Evolutionary conservation across 768 basidiomycete species (phyloP).

Genomic region (Cytidiella melzeri): DNA sequence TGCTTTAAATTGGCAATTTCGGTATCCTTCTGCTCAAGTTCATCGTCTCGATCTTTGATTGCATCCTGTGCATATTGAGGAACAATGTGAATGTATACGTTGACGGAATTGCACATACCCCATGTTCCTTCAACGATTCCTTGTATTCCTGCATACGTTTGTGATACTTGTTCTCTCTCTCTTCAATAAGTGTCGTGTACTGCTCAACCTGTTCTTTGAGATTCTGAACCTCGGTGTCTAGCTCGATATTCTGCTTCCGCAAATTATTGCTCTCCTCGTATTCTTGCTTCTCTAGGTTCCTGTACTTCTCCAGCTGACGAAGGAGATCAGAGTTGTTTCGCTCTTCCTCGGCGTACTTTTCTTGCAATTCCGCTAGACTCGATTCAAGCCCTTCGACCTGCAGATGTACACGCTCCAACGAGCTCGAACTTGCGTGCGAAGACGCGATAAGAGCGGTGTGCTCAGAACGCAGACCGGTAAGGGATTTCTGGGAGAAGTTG

Average conservation of each 20-base stretch:
- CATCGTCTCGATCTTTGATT: constrained; percentile 36
- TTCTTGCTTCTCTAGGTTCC: constrained; percentile 58
- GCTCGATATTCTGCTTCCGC: constrained; percentile 47
- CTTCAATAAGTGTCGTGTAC: constrained; percentile 20
- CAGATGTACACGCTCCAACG: constrained; percentile 51
- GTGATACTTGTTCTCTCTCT: constrained; percentile 28
- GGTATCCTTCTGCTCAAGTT: constrained; percentile 21
- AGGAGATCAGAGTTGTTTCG: constrained; percentile 49
- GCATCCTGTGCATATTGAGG: constrained; percentile 20
- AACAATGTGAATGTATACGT: background rate
- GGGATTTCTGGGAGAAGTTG: constrained; percentile 27
- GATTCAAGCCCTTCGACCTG: constrained; percentile 53
- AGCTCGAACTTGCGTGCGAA: constrained; percentile 39
- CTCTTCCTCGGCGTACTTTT: constrained; percentile 50
- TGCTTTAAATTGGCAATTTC: constrained; percentile 28
- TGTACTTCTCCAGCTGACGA: constrained; percentile 65
- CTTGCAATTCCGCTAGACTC: constrained; percentile 48
- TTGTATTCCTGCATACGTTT: constrained; percentile 24
- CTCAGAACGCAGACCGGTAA: constrained; percentile 40
- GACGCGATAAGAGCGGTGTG: constrained; percentile 44
- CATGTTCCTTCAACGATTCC: constrained; percentile 16
- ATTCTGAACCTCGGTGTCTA: constrained; percentile 50
- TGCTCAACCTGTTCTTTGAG: constrained; percentile 32
- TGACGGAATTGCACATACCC: constrained; percentile 12
- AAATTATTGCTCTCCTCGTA: constrained; percentile 50